Base-by-base conservation (phyloP, 1,284 basidiomycete species). In the Fistulina hepatica region DNA sequence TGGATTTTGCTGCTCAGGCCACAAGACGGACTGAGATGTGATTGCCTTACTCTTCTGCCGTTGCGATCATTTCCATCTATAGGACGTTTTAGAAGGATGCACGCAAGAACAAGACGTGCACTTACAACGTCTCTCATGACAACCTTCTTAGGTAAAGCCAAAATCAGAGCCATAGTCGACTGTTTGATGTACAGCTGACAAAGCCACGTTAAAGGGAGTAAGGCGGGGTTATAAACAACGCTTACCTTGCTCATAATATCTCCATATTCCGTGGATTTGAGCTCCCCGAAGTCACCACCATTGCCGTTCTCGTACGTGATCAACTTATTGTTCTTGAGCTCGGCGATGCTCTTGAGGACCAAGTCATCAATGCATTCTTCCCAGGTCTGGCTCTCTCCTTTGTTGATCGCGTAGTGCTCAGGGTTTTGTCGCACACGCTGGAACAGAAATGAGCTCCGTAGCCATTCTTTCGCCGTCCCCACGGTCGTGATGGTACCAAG, bases 381-480 rank as follows among this genome's bases (percentile, higher is more conserved):
- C 72, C 82, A 85, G 4, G 74, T 70, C 49, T 80, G 68, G 21
- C 60, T 56, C n/a, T 66, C 60, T 25, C 63, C 60, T 50, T 80
- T 73, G 16, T 66, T 67, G 21, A 83, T 61, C 5, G 73, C 64
- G 52, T 97, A 97, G 51, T 82, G 71, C 5, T 54, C 52, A 0
- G 90, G 85, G 51, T 95, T 94, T 54, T 79, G 78, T 48, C 77
- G 73, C 38, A 97, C 77, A 9, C 92, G 72, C 36, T 82, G 78
- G 52, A 75, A 91, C 7, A 95, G 61, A 56, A 94, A 94, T 0
- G 90, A 84, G 41, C 67, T 71, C 34, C 69, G 73, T 24, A 91
- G 62, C 92, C 92, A 95, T 9, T 69, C 63, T 50, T 76, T 82
- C 2, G 88, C 91, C 4, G 71, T 72, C 3, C 65, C 56, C 4